phyloP scores from a whole-genome alignment of 371 early-diverging fungal genomes.

The Choanephora cucurbitarum region DNA sequence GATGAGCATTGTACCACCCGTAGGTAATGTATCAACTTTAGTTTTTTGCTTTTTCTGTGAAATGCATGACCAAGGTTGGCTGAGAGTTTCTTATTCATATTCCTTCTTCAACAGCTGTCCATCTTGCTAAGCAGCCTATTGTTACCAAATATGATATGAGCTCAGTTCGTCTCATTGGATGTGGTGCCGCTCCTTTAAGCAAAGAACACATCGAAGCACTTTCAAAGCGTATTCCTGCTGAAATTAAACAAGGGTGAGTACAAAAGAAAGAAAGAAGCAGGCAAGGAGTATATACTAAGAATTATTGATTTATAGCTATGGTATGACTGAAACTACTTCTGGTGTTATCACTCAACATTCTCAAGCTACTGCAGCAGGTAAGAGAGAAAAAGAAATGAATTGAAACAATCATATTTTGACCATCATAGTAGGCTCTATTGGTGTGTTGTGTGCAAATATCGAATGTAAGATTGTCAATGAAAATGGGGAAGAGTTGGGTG shows the following conservation, averaged over 20 bases:
- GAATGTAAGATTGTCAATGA: constrained; percentile 70
- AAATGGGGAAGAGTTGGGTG: constrained; percentile 53
- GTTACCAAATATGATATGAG: constrained; percentile 70
- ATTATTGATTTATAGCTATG: constrained; percentile 44
- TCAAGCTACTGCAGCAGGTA: constrained; percentile 21
- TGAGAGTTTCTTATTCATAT: neutral
- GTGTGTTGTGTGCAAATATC: constrained; percentile 66
- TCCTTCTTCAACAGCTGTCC: constrained; percentile 39
- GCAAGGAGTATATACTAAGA: neutral
- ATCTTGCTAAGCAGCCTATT: constrained; percentile 64
- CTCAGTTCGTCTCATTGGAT: constrained; percentile 58
- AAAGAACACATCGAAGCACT: constrained; percentile 56
- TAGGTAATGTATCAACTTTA: constrained; percentile 37
- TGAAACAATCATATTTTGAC: constrained; percentile 13
- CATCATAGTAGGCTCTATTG: constrained; percentile 61
- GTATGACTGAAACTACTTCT: constrained; percentile 70
- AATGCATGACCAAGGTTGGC: too few species aligned
- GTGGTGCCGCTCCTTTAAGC: constrained; percentile 86
- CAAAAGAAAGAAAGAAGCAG: neutral
- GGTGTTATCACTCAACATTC: constrained; percentile 25
- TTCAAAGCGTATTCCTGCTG: constrained; percentile 52
- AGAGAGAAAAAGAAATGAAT: constrained; percentile 6
- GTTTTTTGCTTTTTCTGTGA: too few species aligned
- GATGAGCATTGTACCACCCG: constrained; percentile 80
- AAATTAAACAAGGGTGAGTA: constrained; percentile 40